Percentiles rank a stretch among this genome's conserved stretches.
phyloP scores from a whole-genome alignment of 192 early-diverging fungal genomes.

The Coemansia sp. region DNA sequence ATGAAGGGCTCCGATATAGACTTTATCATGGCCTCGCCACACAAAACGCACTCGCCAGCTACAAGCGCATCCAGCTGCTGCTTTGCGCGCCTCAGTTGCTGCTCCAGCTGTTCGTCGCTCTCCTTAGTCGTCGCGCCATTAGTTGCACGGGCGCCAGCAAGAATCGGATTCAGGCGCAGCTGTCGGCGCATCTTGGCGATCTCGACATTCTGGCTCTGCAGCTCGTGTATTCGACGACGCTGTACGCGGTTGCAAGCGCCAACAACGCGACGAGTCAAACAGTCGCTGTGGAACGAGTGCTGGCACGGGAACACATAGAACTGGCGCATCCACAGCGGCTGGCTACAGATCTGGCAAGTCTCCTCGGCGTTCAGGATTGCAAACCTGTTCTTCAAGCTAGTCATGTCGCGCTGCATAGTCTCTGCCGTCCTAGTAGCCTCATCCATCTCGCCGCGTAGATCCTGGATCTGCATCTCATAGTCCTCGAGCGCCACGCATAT shows the following conservation, averaged over 20 bases:
- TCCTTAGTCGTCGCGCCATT: slow-evolving; percentile 8
- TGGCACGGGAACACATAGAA: slow-evolving; percentile 97
- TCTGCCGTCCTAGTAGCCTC: slow-evolving; percentile 92
- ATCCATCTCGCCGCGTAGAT: slow-evolving; percentile 91
- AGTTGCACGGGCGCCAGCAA: background rate
- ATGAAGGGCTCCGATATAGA: slow-evolving; percentile 83
- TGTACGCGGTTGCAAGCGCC: slow-evolving; percentile 47
- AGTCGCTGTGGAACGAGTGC: slow-evolving; percentile 93
- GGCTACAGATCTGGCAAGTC: slow-evolving; percentile 74
- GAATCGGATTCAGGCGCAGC: slow-evolving; percentile 32
- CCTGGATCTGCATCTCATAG: slow-evolving; percentile 88
- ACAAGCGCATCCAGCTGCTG: slow-evolving; percentile 78
- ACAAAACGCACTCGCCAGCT: slow-evolving; percentile 89
- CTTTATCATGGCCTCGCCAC: slow-evolving; percentile 94
- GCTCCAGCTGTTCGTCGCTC: slow-evolving; percentile 49
- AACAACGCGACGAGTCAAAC: slow-evolving; percentile 71
- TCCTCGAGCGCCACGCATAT: slow-evolving; percentile 88
- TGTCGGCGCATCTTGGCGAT: slow-evolving; percentile 40
- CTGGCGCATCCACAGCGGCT: slow-evolving; percentile 79
- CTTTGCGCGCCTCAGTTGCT: slow-evolving; percentile 40
- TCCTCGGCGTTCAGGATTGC: slow-evolving; percentile 55
- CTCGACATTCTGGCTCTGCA: slow-evolving; percentile 43
- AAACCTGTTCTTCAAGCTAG: slow-evolving; percentile 78
- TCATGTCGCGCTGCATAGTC: slow-evolving; percentile 89
- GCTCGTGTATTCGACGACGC: slow-evolving; percentile 47